Conservation (phyloP, 2,329 filamentous ascomycete species). For the Calonectria naviculata region DNA sequence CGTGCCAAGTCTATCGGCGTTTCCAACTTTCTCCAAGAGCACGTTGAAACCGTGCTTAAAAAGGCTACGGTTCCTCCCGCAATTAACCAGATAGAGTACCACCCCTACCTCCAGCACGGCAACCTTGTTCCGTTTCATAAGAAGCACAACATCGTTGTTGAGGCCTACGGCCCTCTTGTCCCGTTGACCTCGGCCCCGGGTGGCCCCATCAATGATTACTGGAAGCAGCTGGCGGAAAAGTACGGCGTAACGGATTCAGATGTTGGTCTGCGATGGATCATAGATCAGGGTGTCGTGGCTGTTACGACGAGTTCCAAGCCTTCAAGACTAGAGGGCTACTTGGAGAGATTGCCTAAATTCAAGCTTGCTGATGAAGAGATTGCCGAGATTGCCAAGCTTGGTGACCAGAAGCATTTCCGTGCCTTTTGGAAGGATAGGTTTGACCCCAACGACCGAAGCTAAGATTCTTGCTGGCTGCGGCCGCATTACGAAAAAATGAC, state of each 20-base stretch:
- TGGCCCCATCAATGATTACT: slow-evolving; percentile 65
- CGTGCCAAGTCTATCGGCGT: slow-evolving; percentile 79
- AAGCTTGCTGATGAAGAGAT: slow-evolving; percentile 71
- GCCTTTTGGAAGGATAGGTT: slow-evolving; percentile 69
- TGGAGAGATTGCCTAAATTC: slow-evolving; percentile 62
- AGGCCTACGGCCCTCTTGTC: slow-evolving; percentile 67
- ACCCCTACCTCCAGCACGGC: slow-evolving; percentile 79
- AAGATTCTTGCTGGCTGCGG: slow-evolving; percentile 2
- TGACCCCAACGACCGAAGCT: slow-evolving; percentile 59
- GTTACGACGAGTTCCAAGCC: slow-evolving; percentile 71
- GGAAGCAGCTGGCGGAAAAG: slow-evolving; percentile 64
- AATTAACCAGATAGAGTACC: slow-evolving; percentile 85
- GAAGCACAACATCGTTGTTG: slow-evolving; percentile 66
- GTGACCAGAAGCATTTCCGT: slow-evolving; percentile 70
- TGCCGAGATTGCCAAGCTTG: slow-evolving; percentile 64
- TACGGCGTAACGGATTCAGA: slow-evolving; percentile 68
- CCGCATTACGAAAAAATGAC: neutral
- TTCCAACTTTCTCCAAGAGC: slow-evolving; percentile 74
- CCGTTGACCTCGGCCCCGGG: slow-evolving; percentile 58
- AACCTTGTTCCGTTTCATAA: slow-evolving; percentile 68
- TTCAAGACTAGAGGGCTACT: slow-evolving; percentile 66
- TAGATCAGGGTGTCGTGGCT: slow-evolving; percentile 69
- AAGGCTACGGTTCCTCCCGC: slow-evolving; percentile 72
- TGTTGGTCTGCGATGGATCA: slow-evolving; percentile 67
- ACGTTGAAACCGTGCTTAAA: slow-evolving; percentile 67